These are phyloP conservation scores for Luzula sylvatica DNA, from an alignment of 176 grass and related monocot species.

Conservation along the genomic window DNA sequence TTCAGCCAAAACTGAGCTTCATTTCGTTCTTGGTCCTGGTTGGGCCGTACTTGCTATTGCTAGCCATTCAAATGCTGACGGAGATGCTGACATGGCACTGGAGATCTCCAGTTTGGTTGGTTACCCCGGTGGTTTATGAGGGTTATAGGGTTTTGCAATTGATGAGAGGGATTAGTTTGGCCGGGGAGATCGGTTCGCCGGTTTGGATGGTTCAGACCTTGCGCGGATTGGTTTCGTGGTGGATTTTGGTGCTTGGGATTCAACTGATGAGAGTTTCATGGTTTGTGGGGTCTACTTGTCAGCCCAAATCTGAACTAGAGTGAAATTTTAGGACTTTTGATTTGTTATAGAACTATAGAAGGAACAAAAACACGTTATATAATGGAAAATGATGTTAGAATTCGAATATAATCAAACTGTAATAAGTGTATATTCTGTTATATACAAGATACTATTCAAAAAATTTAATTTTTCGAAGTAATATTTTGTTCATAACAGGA, in stretches of 20 bases:
- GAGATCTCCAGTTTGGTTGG: constrained; percentile 82
- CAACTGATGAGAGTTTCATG: constrained; percentile 87
- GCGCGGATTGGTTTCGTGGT: constrained; percentile 79
- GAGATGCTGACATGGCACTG: constrained; percentile 94
- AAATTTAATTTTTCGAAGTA: too few species aligned
- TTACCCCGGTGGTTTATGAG: constrained; percentile 78
- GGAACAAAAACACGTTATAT: too few species aligned
- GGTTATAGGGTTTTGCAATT: constrained; percentile 78
- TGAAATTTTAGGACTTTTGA: too few species aligned
- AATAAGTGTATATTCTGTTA: too few species aligned
- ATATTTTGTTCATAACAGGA: too few species aligned
- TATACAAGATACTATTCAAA: too few species aligned
- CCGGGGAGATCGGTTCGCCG: constrained; percentile 47
- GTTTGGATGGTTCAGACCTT: constrained; percentile 78
- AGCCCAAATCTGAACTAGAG: constrained; percentile 11
- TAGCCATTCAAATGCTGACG: constrained; percentile 64
- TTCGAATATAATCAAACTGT: too few species aligned
- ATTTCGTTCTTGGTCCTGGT: constrained; percentile 64
- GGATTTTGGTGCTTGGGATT: constrained; percentile 82
- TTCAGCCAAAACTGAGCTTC: constrained; percentile 49
- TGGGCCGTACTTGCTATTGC: constrained; percentile 70
- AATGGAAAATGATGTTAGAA: too few species aligned
- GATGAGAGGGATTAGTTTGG: constrained; percentile 82
- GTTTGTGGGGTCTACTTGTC: constrained; percentile 54
- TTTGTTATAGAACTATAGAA: too few species aligned